Conservation (phyloP, 164 flowering plant species). For the Akebia trifoliata region DNA sequence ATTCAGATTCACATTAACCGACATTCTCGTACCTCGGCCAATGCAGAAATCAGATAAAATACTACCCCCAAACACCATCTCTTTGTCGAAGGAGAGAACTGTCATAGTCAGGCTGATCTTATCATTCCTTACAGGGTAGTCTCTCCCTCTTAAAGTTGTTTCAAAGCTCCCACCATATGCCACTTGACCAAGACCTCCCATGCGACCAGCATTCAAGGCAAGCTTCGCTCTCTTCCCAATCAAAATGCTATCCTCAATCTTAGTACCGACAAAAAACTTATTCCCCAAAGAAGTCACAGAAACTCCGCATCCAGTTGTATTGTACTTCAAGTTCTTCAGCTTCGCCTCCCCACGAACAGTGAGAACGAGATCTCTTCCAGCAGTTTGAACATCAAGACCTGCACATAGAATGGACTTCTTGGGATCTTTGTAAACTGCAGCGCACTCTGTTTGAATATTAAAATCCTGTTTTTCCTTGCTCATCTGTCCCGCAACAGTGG, state of each 20-base stretch:
- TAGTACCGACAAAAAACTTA: slow-evolving; percentile 59
- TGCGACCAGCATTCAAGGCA: slow-evolving; percentile 53
- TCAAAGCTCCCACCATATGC: slow-evolving; percentile 82
- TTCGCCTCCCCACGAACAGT: slow-evolving; percentile 59
- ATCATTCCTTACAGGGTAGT: slow-evolving; percentile 81
- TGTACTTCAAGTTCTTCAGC: slow-evolving; percentile 46
- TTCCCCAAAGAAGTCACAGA: slow-evolving; percentile 63
- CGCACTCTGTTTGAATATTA: slow-evolving; percentile 61
- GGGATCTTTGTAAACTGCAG: slow-evolving; percentile 42
- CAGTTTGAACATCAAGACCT: slow-evolving; percentile 71
- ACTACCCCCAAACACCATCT: slow-evolving; percentile 59
- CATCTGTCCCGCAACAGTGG: slow-evolving; percentile 65
- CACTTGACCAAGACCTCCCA: slow-evolving; percentile 51
- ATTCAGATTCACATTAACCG: slow-evolving; percentile 66
- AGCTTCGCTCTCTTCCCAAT: slow-evolving; percentile 66
- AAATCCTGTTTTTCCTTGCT: slow-evolving; percentile 85
- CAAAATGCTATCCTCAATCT: slow-evolving; percentile 66
- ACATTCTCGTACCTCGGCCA: slow-evolving; percentile 44
- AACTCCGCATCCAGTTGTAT: slow-evolving; percentile 63
- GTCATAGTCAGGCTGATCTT: slow-evolving; percentile 46
- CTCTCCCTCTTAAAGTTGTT: slow-evolving; percentile 65
- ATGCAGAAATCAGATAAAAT: slow-evolving; percentile 59
- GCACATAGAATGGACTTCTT: slow-evolving; percentile 38
- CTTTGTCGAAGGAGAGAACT: slow-evolving; percentile 60
- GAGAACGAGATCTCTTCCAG: slow-evolving; percentile 55